Conservation (phyloP, 805 yeast genomes). For the Grigorovia yakushimaensis region DNA sequence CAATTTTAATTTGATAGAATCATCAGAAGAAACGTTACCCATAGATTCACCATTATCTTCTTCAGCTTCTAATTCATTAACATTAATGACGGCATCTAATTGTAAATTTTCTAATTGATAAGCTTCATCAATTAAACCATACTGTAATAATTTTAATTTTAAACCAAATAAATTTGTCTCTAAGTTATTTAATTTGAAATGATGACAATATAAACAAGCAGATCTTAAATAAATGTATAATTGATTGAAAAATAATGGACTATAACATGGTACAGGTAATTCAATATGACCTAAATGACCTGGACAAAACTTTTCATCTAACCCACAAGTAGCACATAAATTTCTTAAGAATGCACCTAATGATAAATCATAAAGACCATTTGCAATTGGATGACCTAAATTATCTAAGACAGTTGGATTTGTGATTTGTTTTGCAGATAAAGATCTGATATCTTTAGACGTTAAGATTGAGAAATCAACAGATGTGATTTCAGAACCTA, state of each 20-base stretch:
- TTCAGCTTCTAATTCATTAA: slow-evolving; percentile 31
- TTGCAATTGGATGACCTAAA: slow-evolving; percentile 88
- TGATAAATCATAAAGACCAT: slow-evolving; percentile 92
- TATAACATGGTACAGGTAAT: slow-evolving; percentile 89
- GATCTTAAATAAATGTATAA: slow-evolving; percentile 76
- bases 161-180: slow-evolving; percentile 74
- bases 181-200: slow-evolving; percentile 55
- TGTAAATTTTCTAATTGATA: slow-evolving; percentile 59
- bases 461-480: slow-evolving; percentile 87
- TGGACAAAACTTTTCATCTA: slow-evolving; percentile 89
- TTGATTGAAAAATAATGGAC: slow-evolving; percentile 89
- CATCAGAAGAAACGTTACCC: slow-evolving; percentile 15
- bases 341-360: slow-evolving; percentile 88
- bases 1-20: slow-evolving; percentile 36
- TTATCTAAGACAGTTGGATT: slow-evolving; percentile 94
- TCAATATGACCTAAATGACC: slow-evolving; percentile 99
- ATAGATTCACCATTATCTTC: slow-evolving; percentile 25
- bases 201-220: slow-evolving; percentile 84
- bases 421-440: slow-evolving; percentile 91
- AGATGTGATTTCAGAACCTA: slow-evolving; percentile 85
- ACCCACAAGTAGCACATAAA: slow-evolving; percentile 89
- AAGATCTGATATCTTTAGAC: slow-evolving; percentile 69
- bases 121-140: slow-evolving; percentile 77
- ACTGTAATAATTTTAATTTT: slow-evolving; percentile 72
- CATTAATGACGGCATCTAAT: slow-evolving; percentile 18